Evolutionary conservation across 495 filamentous ascomycete species (phyloP), one percentile per base, ranked within the genome.

Genomic region (Niebla homalea): DNA sequence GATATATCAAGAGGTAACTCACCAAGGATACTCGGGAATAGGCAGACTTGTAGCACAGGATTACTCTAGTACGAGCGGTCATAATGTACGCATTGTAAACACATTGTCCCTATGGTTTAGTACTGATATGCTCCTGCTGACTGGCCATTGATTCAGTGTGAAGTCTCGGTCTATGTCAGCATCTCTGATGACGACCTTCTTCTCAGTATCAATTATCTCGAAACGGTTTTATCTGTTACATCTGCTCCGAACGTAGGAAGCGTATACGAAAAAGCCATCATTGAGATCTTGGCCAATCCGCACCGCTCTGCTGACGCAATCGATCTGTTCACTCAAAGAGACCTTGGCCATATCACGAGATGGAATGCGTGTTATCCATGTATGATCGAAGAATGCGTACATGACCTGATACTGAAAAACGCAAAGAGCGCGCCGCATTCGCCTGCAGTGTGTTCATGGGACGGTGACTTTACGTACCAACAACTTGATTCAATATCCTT

Each of bases 391-490:
- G 36, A 49, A 4, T 66, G 61, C 43, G 58, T 64, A 15, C 60
- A 64, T 46, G 55, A 59, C 0, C 46, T 64, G 43, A 48, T 66
- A 16, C 42, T 54, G 38, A 36, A 51, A 38, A 43, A 55, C 18
- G 57, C 53, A 3, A 11, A 45, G 35, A 22, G 43, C 5, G 41
- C 44, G 7, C 63, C 62, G 14, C 40, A 61, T 4, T 45, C 62
- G 1, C 57, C 51, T 22, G 67, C 67, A 10, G 32, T 70, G 3
- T 56, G 51, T 36, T 58, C 62, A 16, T 69, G 67, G 64, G 69
- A 72, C 46, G 64, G 63, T 2, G 36, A 61, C 4, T 42, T 70
- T 36, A 66, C 62, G 12, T 70, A 69, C 43, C n/a, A 46, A 12
- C 51, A 69, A 23, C 57, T 70, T 8, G 62, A 68, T 26, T 20